Evolutionary conservation across 257 asterid species (phyloP).

Genomic region (Solanum ossicruentum): DNA sequence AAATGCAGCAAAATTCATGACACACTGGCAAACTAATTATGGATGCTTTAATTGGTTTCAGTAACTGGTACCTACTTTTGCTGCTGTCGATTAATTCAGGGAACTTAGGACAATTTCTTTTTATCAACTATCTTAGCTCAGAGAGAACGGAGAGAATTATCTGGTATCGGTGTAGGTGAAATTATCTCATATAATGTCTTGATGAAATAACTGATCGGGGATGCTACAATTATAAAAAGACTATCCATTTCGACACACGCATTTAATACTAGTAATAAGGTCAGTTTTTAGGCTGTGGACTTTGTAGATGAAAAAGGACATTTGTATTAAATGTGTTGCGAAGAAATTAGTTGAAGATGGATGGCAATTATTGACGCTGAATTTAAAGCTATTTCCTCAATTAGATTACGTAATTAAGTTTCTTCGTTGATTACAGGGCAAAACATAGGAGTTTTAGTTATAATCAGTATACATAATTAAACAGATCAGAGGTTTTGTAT

Average conservation of each 20-base stretch:
- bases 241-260: background rate
- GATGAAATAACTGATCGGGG: background rate
- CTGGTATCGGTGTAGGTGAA: background rate
- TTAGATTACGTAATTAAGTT: background rate
- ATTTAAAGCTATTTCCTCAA: background rate
- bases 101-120: background rate
- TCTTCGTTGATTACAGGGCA: background rate
- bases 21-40: conserved; percentile 7
- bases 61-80: conserved; percentile 12
- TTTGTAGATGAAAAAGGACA: background rate
- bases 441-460: background rate
- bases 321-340: background rate
- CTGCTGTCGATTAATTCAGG: background rate
- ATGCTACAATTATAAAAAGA: background rate
- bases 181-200: background rate
- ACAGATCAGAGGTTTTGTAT: background rate
- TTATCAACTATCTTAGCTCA: background rate
- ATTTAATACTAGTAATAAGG: background rate
- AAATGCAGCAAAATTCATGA: conserved; percentile 18
- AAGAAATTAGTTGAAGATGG: background rate
- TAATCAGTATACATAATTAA: background rate
- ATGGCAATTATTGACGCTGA: background rate
- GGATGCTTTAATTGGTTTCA: conserved; percentile 29
- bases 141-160: background rate
- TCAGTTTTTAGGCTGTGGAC: background rate